Conservation (phyloP, 1,284 basidiomycete genomes). For the Rhodotorula mucilaginosa region DNA sequence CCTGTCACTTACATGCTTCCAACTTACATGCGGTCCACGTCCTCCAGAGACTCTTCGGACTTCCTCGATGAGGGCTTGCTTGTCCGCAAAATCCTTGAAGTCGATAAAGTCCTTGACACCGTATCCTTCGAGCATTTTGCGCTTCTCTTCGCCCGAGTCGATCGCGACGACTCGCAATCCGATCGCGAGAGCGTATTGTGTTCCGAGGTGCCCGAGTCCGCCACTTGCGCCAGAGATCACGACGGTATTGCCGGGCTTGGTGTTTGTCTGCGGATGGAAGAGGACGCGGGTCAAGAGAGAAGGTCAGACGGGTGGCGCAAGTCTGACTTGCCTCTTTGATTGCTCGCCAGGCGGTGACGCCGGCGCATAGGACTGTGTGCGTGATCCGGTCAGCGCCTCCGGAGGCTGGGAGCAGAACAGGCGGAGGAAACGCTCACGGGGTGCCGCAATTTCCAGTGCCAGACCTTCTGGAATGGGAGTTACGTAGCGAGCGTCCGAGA, state of each 20-base stretch:
- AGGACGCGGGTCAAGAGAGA: not conserved
- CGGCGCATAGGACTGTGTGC: slow-evolving; percentile 24
- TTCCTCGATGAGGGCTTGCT: slow-evolving; percentile 13
- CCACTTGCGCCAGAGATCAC: slow-evolving; percentile 36
- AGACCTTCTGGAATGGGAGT: slow-evolving; percentile 36
- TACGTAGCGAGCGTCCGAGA: slow-evolving; percentile 59
- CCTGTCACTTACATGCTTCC: not conserved
- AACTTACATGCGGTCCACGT: slow-evolving; percentile 9
- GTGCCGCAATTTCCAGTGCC: slow-evolving; percentile 25
- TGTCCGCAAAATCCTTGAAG: slow-evolving; percentile 24
- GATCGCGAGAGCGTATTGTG: slow-evolving; percentile 46
- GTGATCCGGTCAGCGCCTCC: not conserved
- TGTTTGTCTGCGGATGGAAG: not conserved
- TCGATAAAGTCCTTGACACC: slow-evolving; percentile 40
- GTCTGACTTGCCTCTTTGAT: slow-evolving; percentile 16
- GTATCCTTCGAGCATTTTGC: slow-evolving; percentile 23
- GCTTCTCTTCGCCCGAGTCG: slow-evolving; percentile 40
- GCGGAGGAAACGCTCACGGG: not conserved
- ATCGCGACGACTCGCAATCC: slow-evolving; percentile 36
- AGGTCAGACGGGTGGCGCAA: not conserved
- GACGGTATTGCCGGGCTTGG: slow-evolving; percentile 19
- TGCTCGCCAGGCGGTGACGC: slow-evolving; percentile 37
- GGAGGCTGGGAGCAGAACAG: not conserved
- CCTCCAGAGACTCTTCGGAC: slow-evolving; percentile 30
- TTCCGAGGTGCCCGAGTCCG: slow-evolving; percentile 47